Conservation (phyloP, 2,329 filamentous ascomycete species). For the Penicillium vulpinum region DNA sequence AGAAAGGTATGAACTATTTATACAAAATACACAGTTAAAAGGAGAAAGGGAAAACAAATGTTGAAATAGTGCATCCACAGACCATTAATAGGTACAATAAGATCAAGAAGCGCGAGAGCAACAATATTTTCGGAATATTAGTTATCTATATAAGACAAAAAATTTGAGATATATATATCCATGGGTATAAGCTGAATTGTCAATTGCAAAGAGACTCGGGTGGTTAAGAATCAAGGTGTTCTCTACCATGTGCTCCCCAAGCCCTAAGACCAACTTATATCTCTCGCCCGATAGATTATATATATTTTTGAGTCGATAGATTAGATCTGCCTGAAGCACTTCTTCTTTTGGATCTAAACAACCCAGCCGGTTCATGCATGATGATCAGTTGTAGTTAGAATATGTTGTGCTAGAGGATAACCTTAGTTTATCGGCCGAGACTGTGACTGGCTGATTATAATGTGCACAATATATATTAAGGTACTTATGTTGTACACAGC, state of each 20-base stretch:
- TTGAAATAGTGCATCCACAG: neutral
- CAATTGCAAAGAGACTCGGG: neutral
- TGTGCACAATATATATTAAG: neutral
- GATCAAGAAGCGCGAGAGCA: neutral
- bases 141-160: neutral
- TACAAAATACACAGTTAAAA: neutral
- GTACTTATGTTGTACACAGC: too few species aligned
- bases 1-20: neutral
- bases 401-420: neutral
- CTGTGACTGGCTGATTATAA: neutral
- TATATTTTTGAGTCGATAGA: neutral
- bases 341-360: neutral
- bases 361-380: neutral
- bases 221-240: neutral
- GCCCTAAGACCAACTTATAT: neutral
- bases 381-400: neutral
- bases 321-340: neutral
- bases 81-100: neutral
- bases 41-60: neutral
- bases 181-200: neutral
- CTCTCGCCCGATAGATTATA: neutral
- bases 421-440: slow-evolving; percentile 1
- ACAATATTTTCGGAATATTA: neutral
- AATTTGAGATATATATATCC: neutral
- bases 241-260: neutral